Percentiles rank a stretch among this genome's conserved stretches.
These are phyloP conservation scores for Buxus sempervirens DNA, from an alignment of 164 flowering plant species.

Conservation along the genomic window DNA sequence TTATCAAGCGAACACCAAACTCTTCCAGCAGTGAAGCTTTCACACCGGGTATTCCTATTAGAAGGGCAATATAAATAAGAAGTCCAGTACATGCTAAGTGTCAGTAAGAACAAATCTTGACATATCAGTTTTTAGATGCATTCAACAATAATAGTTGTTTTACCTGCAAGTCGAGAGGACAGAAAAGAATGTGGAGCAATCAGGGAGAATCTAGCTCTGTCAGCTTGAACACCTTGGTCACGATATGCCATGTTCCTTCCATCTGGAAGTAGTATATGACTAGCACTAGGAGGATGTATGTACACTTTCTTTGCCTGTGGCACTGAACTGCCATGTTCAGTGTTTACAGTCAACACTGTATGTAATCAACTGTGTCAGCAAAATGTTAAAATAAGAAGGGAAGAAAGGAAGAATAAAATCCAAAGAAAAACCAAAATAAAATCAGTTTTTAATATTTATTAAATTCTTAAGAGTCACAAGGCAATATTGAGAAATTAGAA, in stretches of 20 bases:
- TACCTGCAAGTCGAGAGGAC: conserved; percentile 89
- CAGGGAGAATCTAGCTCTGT: conserved; percentile 66
- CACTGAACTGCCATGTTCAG: conserved; percentile 22
- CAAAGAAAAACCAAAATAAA: no score
- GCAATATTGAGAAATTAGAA: no score
- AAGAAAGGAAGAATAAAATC: not conserved
- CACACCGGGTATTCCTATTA: conserved; percentile 71
- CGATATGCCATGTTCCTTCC: conserved; percentile 81
- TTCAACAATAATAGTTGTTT: not conserved
- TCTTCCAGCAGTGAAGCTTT: conserved; percentile 65
- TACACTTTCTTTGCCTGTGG: conserved; percentile 47
- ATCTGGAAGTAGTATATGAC: conserved; percentile 71
- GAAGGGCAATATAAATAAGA: conserved; percentile 5
- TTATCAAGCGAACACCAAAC: conserved; percentile 80
- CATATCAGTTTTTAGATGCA: not conserved
- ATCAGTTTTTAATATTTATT: no score
- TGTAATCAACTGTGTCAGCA: conserved; percentile 11
- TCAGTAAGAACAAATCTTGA: not conserved
- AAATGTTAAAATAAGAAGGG: conserved; percentile 2
- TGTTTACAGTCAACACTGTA: conserved; percentile 62
- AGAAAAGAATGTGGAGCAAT: conserved; percentile 81
- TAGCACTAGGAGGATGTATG: conserved; percentile 76
- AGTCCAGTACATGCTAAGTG: conserved; percentile 2
- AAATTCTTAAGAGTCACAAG: no score
- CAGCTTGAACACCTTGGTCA: conserved; percentile 71